These are phyloP conservation scores for Globisporangium lucens DNA, from an alignment of 352 stramenopile genomes.

Conservation along the genomic window DNA sequence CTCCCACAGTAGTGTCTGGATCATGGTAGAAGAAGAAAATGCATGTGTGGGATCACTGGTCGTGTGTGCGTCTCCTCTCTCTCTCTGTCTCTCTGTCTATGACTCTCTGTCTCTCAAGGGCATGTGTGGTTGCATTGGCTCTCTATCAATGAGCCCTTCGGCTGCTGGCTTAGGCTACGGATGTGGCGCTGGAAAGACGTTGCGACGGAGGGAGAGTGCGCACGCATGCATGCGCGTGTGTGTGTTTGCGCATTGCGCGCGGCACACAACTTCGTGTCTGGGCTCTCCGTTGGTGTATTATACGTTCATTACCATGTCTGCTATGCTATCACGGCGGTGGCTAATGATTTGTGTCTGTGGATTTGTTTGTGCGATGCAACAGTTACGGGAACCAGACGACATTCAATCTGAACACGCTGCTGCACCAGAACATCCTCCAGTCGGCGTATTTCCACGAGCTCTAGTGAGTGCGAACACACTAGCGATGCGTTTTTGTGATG, in stretches of 20 bases:
- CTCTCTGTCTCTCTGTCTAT: neutral
- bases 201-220: neutral
- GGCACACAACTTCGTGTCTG: neutral
- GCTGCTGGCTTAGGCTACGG: neutral
- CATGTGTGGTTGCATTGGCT: neutral
- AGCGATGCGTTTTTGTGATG: neutral
- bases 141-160: no score
- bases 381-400: conserved; percentile 87
- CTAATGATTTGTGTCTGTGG: neutral
- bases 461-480: conserved; percentile 45
- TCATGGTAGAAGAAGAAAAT: neutral
- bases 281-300: conserved; percentile 9
- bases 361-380: conserved; percentile 24
- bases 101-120: conserved; percentile 4
- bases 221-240: neutral
- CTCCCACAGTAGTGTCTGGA: neutral
- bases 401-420: conserved; percentile 96
- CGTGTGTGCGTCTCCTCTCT: conserved; percentile 1
- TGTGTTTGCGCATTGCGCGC: neutral
- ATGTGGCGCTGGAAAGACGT: neutral
- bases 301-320: neutral
- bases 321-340: neutral
- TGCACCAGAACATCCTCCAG: conserved; percentile 94
- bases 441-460: conserved; percentile 95
- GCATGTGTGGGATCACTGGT: conserved; percentile 2